phyloP scores from a whole-genome alignment of 331 rosid genomes.

The Ulmus americana region DNA sequence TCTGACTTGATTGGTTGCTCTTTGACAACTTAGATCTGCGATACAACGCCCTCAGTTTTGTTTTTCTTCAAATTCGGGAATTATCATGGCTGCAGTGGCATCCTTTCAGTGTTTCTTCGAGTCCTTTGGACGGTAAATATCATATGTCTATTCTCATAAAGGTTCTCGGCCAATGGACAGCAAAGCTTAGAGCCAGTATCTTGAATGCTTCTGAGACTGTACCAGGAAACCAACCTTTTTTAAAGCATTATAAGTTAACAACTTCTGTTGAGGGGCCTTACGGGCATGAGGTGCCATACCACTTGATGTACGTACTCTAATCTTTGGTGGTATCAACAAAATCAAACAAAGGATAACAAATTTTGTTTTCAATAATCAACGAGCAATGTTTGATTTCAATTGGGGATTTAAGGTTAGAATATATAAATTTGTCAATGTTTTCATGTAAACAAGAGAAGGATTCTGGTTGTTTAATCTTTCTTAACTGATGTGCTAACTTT shows the following conservation, averaged over 20 bases:
- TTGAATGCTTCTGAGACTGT: conserved; percentile 26
- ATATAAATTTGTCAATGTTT: background rate
- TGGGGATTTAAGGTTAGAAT: background rate
- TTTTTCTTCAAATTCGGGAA: conserved; percentile 79
- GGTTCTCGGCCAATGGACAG: conserved; percentile 92
- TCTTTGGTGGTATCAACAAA: background rate
- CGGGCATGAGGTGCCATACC: conserved; percentile 85
- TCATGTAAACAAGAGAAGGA: background rate
- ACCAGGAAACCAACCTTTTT: conserved; percentile 23
- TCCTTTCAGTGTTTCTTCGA: conserved; percentile 92
- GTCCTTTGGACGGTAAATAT: conserved; percentile 81
- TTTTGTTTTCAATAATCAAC: background rate
- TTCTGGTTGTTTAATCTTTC: background rate
- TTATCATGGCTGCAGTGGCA: conserved; percentile 92
- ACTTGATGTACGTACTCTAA: conserved; percentile 51
- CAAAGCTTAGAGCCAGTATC: conserved; percentile 40
- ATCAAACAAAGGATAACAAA: too few species aligned
- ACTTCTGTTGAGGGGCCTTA: conserved; percentile 92
- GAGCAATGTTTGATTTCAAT: background rate
- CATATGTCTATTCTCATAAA: conserved; percentile 76
- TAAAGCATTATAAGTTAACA: conserved; percentile 33
- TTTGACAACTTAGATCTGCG: conserved; percentile 43
- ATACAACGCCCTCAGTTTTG: conserved; percentile 90
- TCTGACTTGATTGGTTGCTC: conserved; percentile 12
- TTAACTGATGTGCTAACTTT: conserved; percentile 11